A percentile compares a stretch with the other conserved stretches of the same genome.
Evolutionary conservation across 2,329 filamentous ascomycete genomes (phyloP).

Genomic region (Blumeria hordei): DNA sequence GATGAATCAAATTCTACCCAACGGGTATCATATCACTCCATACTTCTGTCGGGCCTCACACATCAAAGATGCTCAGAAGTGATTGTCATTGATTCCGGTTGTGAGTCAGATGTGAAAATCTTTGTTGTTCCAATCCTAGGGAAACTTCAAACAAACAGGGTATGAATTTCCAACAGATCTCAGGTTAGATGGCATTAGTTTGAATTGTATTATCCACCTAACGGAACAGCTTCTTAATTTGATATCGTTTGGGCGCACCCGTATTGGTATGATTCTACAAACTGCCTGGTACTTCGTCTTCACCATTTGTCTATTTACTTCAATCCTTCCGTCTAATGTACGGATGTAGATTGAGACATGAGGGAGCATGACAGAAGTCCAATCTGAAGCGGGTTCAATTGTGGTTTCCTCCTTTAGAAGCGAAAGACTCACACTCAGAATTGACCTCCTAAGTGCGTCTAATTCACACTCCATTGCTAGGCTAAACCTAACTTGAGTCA

Average conservation of each 20-base stretch:
- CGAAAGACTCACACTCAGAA: not conserved
- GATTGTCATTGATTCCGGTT: too few relatives aligned
- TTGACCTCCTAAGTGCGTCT: not conserved
- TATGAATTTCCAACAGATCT: too few relatives aligned
- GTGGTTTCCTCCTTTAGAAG: not conserved
- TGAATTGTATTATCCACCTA: not conserved
- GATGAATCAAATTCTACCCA: too few relatives aligned
- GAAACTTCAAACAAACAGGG: too few relatives aligned
- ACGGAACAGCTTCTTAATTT: not conserved
- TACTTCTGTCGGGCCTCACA: too few relatives aligned
- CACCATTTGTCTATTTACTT: not conserved
- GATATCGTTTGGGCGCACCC: not conserved
- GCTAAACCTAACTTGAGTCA: not conserved
- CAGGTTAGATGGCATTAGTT: too few relatives aligned
- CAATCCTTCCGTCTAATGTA: not conserved
- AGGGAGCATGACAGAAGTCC: not conserved
- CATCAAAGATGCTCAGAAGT: too few relatives aligned
- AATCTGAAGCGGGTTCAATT: not conserved
- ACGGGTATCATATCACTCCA: too few relatives aligned
- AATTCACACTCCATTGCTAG: not conserved
- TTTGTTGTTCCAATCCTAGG: too few relatives aligned
- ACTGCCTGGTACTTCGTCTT: not conserved
- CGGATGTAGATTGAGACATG: not conserved
- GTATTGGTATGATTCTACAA: not conserved
- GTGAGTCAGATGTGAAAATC: too few relatives aligned